Percentiles rank a stretch among this genome's conserved stretches.
These are phyloP conservation scores for Cucumis sativus DNA, from an alignment of 306 rosid genomes.

Conservation along the genomic window Cucumber_9930_V3 NC_026661.2:6979001-6979500, in stretches of 20 bases:
- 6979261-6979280: not conserved
- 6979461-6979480: not conserved
- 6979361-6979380: not conserved
- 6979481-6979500: not conserved
- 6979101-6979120: not conserved
- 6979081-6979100: not conserved
- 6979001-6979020: not conserved
- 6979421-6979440: not conserved
- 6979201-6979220: not conserved
- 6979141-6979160: not conserved
- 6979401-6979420: not conserved
- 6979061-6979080: not conserved
- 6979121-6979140: not conserved
- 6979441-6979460: not conserved
- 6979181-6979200: not conserved
- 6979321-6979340: not conserved
- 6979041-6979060: not conserved
- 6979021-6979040: not conserved
- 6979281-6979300: not conserved
- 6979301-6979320: not conserved
- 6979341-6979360: too few species aligned
- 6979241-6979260: not conserved
- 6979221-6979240: not conserved
- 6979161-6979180: not conserved
- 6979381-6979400: not conserved